Percentiles rank a stretch among this genome's conserved stretches.
Conservation (phyloP, 495 filamentous ascomycete genomes). For the Opeltia flavorubescens region DNA sequence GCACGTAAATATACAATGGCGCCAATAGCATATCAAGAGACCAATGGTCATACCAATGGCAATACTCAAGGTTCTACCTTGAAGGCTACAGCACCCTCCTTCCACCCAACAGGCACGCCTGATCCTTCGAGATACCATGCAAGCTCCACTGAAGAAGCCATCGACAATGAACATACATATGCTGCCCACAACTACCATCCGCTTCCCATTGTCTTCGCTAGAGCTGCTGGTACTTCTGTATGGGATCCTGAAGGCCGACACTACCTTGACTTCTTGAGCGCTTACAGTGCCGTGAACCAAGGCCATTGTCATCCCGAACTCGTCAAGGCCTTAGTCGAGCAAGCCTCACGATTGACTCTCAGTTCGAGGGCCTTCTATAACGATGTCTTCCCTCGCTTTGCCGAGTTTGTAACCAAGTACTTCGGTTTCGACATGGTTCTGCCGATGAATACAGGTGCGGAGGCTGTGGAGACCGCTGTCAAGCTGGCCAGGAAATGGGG, state of each 20-base stretch:
- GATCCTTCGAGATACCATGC: constrained; percentile 55
- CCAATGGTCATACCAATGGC: constrained; percentile 16
- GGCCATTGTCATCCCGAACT: constrained; percentile 97
- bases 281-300: constrained; percentile 97
- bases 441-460: constrained; percentile 97
- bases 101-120: constrained; percentile 32
- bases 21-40: constrained; percentile 20
- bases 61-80: constrained; percentile 20
- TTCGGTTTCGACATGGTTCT: constrained; percentile 98
- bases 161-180: constrained; percentile 64
- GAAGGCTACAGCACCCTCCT: constrained; percentile 35
- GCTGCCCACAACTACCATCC: constrained; percentile 99
- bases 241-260: constrained; percentile 95
- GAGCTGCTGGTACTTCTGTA: constrained; percentile 68
- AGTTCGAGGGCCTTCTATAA: constrained; percentile 97
- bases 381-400: constrained; percentile 95
- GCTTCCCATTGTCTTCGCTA: constrained; percentile 80
- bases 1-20: constrained; percentile 21
- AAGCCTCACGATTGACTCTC: constrained; percentile 80
- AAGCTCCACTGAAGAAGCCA: constrained; percentile 62
- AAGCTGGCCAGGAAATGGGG: constrained; percentile 99
- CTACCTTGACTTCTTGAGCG: constrained; percentile 96
- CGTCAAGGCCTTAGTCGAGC: constrained; percentile 74
- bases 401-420: constrained; percentile 72
- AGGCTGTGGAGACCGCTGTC: constrained; percentile 96